These are phyloP conservation scores for Naematelia encephala DNA, from an alignment of 768 basidiomycete species.

Conservation along the genomic window DNA sequence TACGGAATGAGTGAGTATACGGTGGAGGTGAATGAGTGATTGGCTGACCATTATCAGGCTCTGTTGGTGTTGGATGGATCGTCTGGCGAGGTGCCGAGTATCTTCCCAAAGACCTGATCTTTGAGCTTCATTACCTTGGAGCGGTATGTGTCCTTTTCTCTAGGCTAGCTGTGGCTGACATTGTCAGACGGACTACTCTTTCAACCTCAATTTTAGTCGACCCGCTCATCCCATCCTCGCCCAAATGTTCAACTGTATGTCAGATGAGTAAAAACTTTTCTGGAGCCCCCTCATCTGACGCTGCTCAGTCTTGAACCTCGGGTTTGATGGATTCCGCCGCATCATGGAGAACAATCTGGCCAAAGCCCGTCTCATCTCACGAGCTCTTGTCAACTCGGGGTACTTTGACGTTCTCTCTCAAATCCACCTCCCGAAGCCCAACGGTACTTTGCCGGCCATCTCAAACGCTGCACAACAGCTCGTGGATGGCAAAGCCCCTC, in stretches of 20 bases:
- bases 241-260: conserved; percentile 58
- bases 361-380: conserved; percentile 65
- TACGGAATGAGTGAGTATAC: conserved; percentile 54
- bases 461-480: conserved; percentile 25
- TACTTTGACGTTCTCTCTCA: conserved; percentile 53
- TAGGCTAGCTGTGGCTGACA: neutral
- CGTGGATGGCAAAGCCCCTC: conserved; percentile 47
- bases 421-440: conserved; percentile 56
- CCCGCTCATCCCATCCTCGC: conserved; percentile 61
- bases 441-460: conserved; percentile 18
- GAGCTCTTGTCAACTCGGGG: conserved; percentile 61
- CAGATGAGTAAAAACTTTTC: too few species aligned
- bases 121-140: conserved; percentile 58
- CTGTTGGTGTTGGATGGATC: conserved; percentile 60
- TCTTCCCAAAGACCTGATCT: conserved; percentile 69
- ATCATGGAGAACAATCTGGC: conserved; percentile 45
- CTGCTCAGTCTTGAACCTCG: conserved; percentile 56
- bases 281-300: neutral
- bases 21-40: neutral
- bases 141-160: conserved; percentile 15
- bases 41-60: conserved; percentile 10
- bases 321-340: conserved; percentile 58
- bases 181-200: conserved; percentile 66
- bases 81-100: conserved; percentile 60
- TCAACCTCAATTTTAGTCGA: conserved; percentile 56